Base-by-base conservation (phyloP, 2,329 filamentous ascomycete species). In the Ophiocordyceps sinensis region DNA sequence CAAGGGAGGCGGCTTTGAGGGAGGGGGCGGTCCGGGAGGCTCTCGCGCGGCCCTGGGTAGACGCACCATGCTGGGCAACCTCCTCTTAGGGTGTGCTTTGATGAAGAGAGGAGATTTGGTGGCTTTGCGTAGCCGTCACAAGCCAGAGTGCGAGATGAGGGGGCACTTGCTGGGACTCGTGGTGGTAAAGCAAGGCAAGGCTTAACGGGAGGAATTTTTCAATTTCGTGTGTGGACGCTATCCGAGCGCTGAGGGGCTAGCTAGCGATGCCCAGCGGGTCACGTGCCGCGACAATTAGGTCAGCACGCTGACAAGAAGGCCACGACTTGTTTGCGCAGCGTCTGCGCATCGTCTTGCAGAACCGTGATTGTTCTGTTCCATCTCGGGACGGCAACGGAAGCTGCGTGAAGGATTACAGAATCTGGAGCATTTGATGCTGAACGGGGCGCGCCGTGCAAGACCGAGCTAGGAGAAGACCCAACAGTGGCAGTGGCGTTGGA, bases 21-120 rank as follows among this genome's bases (percentile, higher is more conserved):
- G 53, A 57, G 51, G 53, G 55, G 32, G 10, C 32, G n/a, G 32
- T 14, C 32, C 17, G 32, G 32, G 14, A n/a, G 9, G 13, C 32
- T 14, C 13, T 17, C 13, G 9, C 14, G 17, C 17, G 32, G n/a
- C 3, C 5, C 9, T 17, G 15, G 30, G 12, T 26, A n/a, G 35
- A 59, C 67, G 57, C 53, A 64, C 61, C 61, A 71, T 71, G 58
- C 58, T 71, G 67, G 67, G 67, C 66, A 65, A 68, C 58, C 63
- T 69, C 65, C 62, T 67, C 66, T 65, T 52, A 52, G 56, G 50
- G 53, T 58, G 59, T 47, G 53, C 55, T 59, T 53, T 58, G 51
- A 34, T 53, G 56, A 45, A 51, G 47, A 53, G 53, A 58, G 57
- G 55, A 60, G 59, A 61, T 55, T 58, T 57, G 49, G 47, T 48